Conservation (phyloP, 176 grass and related monocot species). For the Aegilops speltoides region DNA sequence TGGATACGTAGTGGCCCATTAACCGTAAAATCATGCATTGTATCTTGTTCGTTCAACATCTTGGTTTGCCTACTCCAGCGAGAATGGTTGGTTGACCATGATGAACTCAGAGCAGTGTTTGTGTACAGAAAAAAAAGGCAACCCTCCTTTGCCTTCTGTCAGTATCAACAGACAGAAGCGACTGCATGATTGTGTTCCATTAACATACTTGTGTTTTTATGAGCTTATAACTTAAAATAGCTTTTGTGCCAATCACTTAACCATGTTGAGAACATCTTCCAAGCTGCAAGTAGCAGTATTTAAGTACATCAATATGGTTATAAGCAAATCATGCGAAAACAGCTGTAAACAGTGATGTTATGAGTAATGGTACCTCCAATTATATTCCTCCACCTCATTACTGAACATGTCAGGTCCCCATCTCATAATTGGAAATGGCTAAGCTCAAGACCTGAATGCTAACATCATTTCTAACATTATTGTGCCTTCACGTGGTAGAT, state of each 20-base stretch:
- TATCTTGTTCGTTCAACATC: not conserved
- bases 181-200: not conserved
- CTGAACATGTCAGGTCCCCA: not conserved
- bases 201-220: not conserved
- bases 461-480: not conserved
- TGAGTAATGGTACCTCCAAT: not conserved
- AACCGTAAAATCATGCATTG: not conserved
- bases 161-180: not conserved
- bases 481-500: not conserved
- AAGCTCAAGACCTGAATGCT: not conserved
- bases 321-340: not conserved
- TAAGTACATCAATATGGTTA: not conserved
- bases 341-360: slow-evolving; percentile 4
- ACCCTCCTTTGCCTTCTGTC: not conserved
- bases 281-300: not conserved
- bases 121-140: not conserved
- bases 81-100: not conserved
- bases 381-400: not conserved
- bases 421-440: not conserved
- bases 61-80: not conserved
- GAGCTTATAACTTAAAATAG: not conserved
- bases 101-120: not conserved
- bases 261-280: not conserved
- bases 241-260: not conserved
- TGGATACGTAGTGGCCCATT: not conserved